These are phyloP conservation scores for Dioscorea dumetorum DNA, from an alignment of 106 monocot genomes.

Conservation along the genomic window DNA sequence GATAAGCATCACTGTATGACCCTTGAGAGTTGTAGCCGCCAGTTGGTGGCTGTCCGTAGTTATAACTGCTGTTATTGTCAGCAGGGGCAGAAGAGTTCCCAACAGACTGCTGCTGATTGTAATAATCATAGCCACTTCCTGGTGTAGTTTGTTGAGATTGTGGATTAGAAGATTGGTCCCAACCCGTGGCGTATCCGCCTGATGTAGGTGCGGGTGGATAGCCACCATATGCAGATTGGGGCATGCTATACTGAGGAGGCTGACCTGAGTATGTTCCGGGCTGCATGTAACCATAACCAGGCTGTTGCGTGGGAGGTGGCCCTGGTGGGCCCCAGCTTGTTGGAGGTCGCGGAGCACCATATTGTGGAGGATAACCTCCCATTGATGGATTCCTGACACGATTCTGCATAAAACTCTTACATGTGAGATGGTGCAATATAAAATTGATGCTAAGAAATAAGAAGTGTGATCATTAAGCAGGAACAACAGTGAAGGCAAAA, in stretches of 20 bases:
- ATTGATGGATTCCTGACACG: conserved; percentile 46
- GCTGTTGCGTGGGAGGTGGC: conserved; percentile 46
- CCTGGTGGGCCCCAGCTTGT: conserved; percentile 54
- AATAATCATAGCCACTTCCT: conserved; percentile 53
- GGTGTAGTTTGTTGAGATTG: conserved; percentile 31
- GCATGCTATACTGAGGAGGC: conserved; percentile 51
- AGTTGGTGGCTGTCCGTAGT: conserved; percentile 37
- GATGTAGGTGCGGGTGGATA: conserved; percentile 43
- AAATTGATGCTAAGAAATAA: background rate
- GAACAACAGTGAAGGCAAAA: background rate
- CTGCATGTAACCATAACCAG: conserved; percentile 75
- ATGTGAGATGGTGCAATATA: background rate
- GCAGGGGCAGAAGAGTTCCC: conserved; percentile 26
- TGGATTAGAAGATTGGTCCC: conserved; percentile 51
- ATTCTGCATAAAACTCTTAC: conserved; percentile 32
- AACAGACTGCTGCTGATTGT: conserved; percentile 33
- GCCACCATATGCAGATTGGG: conserved; percentile 48
- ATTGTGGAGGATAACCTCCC: conserved; percentile 34
- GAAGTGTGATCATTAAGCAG: background rate
- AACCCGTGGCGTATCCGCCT: conserved; percentile 39
- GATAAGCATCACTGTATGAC: conserved; percentile 44
- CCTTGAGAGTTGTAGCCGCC: conserved; percentile 35
- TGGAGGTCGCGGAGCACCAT: conserved; percentile 57
- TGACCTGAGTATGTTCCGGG: conserved; percentile 62
- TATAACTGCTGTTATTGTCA: conserved; percentile 33